Percentiles rank a stretch among this genome's conserved stretches.
Evolutionary conservation across 495 filamentous ascomycete species (phyloP).

Genomic region (Neurospora sp.): DNA sequence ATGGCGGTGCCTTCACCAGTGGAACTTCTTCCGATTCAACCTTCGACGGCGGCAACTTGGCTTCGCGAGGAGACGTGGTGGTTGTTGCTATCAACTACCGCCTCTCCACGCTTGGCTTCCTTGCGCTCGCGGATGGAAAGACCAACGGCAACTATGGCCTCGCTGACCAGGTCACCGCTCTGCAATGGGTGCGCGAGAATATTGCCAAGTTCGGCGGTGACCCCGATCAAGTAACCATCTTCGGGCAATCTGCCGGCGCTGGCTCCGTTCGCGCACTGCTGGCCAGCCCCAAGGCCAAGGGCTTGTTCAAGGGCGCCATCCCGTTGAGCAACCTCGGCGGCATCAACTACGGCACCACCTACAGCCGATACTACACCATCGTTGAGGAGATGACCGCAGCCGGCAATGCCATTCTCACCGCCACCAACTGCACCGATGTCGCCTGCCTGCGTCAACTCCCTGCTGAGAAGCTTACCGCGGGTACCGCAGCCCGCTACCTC

Average conservation of each 20-base stretch:
- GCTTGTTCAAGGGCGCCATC: slow-evolving; percentile 42
- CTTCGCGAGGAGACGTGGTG: slow-evolving; percentile 46
- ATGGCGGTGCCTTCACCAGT: slow-evolving; percentile 31
- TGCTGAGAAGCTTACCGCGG: slow-evolving; percentile 18
- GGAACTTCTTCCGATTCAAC: slow-evolving; percentile 32
- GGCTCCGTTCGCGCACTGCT: slow-evolving; percentile 43
- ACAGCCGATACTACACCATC: slow-evolving; percentile 40
- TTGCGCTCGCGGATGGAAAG: slow-evolving; percentile 32
- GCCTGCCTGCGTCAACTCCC: slow-evolving; percentile 37
- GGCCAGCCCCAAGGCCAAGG: slow-evolving; percentile 39
- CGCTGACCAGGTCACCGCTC: slow-evolving; percentile 45
- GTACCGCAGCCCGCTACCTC: slow-evolving; percentile 26
- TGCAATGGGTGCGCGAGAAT: slow-evolving; percentile 57
- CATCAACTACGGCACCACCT: slow-evolving; percentile 32
- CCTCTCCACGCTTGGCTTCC: slow-evolving; percentile 52
- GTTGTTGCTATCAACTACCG: slow-evolving; percentile 59
- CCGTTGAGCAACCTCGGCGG: slow-evolving; percentile 41
- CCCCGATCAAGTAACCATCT: slow-evolving; percentile 46
- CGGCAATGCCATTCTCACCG: slow-evolving; percentile 31
- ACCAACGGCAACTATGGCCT: slow-evolving; percentile 48
- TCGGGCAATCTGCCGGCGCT: slow-evolving; percentile 47
- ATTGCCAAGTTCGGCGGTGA: slow-evolving; percentile 55
- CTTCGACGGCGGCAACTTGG: slow-evolving; percentile 37
- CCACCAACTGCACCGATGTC: slow-evolving; percentile 32
- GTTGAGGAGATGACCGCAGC: slow-evolving; percentile 25